Conservation (phyloP, 2,329 filamentous ascomycete genomes). For the Ceratocystis destructans region DNA sequence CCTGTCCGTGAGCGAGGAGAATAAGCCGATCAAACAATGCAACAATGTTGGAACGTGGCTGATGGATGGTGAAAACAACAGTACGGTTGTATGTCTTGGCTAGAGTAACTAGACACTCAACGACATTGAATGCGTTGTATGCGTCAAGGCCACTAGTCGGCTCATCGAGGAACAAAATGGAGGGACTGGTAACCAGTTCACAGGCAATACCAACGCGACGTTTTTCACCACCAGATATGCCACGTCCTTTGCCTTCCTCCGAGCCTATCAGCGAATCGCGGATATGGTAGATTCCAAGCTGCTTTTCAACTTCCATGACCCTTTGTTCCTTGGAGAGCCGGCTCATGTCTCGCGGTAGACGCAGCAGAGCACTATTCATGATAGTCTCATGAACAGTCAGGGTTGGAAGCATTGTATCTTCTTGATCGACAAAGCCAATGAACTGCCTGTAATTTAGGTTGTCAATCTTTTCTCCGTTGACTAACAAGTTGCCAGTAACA, state of each 20-base stretch:
- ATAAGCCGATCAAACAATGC: slow-evolving; percentile 92
- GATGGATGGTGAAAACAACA: slow-evolving; percentile 96
- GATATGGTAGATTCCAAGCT: slow-evolving; percentile 88
- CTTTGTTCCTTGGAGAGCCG: slow-evolving; percentile 75
- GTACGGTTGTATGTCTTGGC: slow-evolving; percentile 96
- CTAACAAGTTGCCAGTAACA: slow-evolving; percentile 67
- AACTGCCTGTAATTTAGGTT: slow-evolving; percentile 81
- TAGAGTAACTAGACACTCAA: slow-evolving; percentile 86
- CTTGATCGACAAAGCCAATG: slow-evolving; percentile 94
- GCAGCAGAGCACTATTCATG: slow-evolving; percentile 77
- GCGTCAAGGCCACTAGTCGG: slow-evolving; percentile 92
- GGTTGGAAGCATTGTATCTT: slow-evolving; percentile 91
- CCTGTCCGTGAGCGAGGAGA: slow-evolving; percentile 72
- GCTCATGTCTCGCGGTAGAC: slow-evolving; percentile 87
- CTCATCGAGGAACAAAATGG: slow-evolving; percentile 92
- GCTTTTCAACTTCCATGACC: slow-evolving; percentile 85
- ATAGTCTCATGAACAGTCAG: slow-evolving; percentile 97
- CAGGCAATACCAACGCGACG: slow-evolving; percentile 92
- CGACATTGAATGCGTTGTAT: slow-evolving; percentile 95
- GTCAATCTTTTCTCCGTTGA: slow-evolving; percentile 82
- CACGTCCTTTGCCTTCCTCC: slow-evolving; percentile 83
- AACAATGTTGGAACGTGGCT: slow-evolving; percentile 95
- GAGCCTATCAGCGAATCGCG: slow-evolving; percentile 91
- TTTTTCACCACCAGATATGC: slow-evolving; percentile 95
- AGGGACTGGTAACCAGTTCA: slow-evolving; percentile 92